phyloP scores from a whole-genome alignment of 352 stramenopile species.

The Pythium volutum region DNA sequence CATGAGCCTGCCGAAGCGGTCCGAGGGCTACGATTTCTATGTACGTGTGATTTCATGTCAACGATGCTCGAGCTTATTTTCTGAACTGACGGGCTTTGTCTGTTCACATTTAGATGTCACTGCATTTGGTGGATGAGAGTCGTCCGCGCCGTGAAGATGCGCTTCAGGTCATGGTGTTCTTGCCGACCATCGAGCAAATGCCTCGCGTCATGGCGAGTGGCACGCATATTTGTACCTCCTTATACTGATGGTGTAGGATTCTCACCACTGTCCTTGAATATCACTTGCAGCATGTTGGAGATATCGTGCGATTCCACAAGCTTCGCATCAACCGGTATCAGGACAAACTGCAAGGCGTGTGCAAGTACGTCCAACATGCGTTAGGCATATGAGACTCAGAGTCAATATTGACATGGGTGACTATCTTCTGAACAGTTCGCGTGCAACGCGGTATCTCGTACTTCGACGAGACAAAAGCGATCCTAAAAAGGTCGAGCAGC shows the following conservation, averaged over 20 bases:
- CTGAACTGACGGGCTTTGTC: neutral
- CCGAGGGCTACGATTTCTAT: conserved; percentile 53
- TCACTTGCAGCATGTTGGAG: conserved; percentile 55
- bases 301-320: conserved; percentile 80
- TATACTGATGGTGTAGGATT: neutral
- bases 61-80: conserved; percentile 3
- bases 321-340: conserved; percentile 64
- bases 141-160: conserved; percentile 45
- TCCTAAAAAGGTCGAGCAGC: conserved; percentile 31
- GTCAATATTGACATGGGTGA: neutral
- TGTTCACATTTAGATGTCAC: conserved; percentile 50
- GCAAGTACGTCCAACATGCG: conserved; percentile 32
- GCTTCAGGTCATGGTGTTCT: conserved; percentile 68
- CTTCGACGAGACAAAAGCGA: conserved; percentile 33
- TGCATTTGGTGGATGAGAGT: conserved; percentile 67
- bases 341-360: conserved; percentile 52
- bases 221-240: neutral
- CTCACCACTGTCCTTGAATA: too few relatives aligned
- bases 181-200: conserved; percentile 51
- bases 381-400: too few relatives aligned
- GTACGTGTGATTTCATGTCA: conserved; percentile 26
- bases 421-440: conserved; percentile 24
- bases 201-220: conserved; percentile 50
- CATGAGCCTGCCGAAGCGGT: conserved; percentile 64
- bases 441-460: conserved; percentile 55